Conservation (phyloP, 768 basidiomycete species). For the Tricholoma matsutake region DNA sequence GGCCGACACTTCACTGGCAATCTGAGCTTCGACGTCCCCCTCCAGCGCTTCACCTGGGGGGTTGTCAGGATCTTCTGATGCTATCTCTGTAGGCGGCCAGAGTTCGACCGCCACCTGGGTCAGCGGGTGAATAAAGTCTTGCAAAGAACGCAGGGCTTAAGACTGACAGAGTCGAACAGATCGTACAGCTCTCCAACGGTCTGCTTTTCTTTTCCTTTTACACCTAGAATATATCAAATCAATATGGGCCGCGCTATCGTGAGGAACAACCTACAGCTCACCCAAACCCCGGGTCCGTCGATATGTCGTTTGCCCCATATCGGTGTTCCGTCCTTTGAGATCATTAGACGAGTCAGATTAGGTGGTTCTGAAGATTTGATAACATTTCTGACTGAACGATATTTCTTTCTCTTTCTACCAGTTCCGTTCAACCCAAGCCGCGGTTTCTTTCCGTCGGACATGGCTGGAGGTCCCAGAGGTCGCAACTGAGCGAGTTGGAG, state of each 20-base stretch:
- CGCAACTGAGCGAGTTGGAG: background rate
- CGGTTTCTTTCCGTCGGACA: background rate
- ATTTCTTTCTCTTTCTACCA: slow-evolving; percentile 44
- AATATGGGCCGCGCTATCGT: background rate
- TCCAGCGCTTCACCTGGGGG: slow-evolving; percentile 18
- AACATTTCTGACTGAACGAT: slow-evolving; percentile 41
- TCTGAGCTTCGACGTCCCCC: slow-evolving; percentile 60
- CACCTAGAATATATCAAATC: slow-evolving; percentile 31
- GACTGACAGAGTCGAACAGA: slow-evolving; percentile 69
- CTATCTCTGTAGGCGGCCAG: slow-evolving; percentile 51
- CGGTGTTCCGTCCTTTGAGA: slow-evolving; percentile 58
- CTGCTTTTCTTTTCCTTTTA: slow-evolving; percentile 81
- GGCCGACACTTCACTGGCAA: slow-evolving; percentile 67
- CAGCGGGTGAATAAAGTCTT: background rate
- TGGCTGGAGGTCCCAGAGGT: background rate
- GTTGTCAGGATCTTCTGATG: background rate
- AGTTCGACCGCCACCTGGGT: slow-evolving; percentile 64
- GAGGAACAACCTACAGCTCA: slow-evolving; percentile 50
- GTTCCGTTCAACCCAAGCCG: background rate
- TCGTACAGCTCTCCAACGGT: slow-evolving; percentile 76
- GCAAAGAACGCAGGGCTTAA: background rate
- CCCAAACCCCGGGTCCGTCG: slow-evolving; percentile 85
- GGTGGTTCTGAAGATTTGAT: background rate
- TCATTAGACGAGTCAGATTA: slow-evolving; percentile 1
- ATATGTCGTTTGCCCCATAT: slow-evolving; percentile 63